phyloP scores from a whole-genome alignment of 768 basidiomycete species.

The Boletales sp. region DNA sequence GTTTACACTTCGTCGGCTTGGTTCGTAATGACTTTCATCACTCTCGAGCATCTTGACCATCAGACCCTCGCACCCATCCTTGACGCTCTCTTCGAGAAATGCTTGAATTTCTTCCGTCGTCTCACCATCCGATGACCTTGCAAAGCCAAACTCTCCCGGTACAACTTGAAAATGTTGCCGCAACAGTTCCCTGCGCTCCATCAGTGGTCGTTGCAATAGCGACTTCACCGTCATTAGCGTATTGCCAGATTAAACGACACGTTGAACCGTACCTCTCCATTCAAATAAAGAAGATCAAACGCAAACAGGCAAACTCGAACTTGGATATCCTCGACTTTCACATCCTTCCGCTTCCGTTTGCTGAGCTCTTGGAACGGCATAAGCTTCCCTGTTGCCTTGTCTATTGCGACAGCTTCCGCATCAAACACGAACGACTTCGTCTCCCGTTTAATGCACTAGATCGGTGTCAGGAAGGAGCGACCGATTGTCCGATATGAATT shows the following conservation, averaged over 20 bases:
- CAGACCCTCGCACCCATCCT: conserved; percentile 96
- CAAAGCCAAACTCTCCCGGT: conserved; percentile 89
- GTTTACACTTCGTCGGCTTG: conserved; percentile 91
- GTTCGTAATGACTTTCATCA: conserved; percentile 91
- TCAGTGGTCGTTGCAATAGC: conserved; percentile 70
- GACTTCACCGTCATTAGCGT: conserved; percentile 50
- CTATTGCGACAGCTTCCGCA: conserved; percentile 95
- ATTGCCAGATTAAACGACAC: neutral
- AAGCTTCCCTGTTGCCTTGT: conserved; percentile 75
- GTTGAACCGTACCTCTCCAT: conserved; percentile 71
- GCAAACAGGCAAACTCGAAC: conserved; percentile 95
- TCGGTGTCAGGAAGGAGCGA: conserved; percentile 2
- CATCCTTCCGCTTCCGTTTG: conserved; percentile 93
- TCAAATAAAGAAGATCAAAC: conserved; percentile 94
- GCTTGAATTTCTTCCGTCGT: conserved; percentile 90
- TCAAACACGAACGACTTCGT: conserved; percentile 93
- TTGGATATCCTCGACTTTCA: conserved; percentile 96
- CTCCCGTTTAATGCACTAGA: conserved; percentile 77
- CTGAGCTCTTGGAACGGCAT: conserved; percentile 99
- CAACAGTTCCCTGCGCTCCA: conserved; percentile 74
- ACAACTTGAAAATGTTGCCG: conserved; percentile 78
- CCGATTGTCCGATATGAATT: neutral
- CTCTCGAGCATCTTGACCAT: conserved; percentile 99
- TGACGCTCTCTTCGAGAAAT: conserved; percentile 95
- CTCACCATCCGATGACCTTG: conserved; percentile 84